Base-by-base conservation (phyloP, 2,329 filamentous ascomycete genomes). In the Aspergillus sp. region DNA sequence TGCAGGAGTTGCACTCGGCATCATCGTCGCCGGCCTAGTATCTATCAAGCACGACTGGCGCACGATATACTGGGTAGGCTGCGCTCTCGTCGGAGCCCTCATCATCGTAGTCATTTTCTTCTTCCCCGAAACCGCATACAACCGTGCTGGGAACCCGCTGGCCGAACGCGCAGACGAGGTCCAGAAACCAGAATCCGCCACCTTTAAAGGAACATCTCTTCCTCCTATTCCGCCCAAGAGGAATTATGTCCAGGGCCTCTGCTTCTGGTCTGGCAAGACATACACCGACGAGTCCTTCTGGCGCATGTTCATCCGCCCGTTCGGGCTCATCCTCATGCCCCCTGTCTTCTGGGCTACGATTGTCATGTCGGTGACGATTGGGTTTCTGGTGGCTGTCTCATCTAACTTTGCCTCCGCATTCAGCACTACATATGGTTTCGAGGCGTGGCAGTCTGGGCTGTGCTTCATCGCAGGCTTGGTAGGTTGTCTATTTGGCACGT, bases 21-120 rank as follows among this genome's bases (percentile, higher is more conserved):
- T 73, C 39, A 67, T 75, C 53, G 60, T 73, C 39, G 59, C 63
- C 13, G 73, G 73, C 0, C 57, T 74, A 2, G 68, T 75, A 55
- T 71, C 71, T 13, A 73, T 73, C 59, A 61, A 64, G n/a, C 62
- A 67, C 37, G 54, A 56, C 59, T 76, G 73, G 71, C 65, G 71
- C 2, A 65, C 66, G 20, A 70, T 75, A 40, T 62, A 62, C 34
- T 61, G 55, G 17, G 45, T 64, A 19, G 56, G 44, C 11, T 37
- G 45, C 5, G 46, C 46, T 0, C 40, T 58, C 15, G 34, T 54
- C 13, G 56, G 56, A 5, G 39, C 8, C n/a, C n/a, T 52, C 17
- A 51, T 30, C 4, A 5, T 58, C 12, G 20, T 58, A 2, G 46
- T 54, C 7, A 34, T 58, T 40, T 42, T 58, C 22, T 45, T 47